phyloP scores from a whole-genome alignment of 2,329 filamentous ascomycete species.

The Pyrenochaeta sp. region DNA sequence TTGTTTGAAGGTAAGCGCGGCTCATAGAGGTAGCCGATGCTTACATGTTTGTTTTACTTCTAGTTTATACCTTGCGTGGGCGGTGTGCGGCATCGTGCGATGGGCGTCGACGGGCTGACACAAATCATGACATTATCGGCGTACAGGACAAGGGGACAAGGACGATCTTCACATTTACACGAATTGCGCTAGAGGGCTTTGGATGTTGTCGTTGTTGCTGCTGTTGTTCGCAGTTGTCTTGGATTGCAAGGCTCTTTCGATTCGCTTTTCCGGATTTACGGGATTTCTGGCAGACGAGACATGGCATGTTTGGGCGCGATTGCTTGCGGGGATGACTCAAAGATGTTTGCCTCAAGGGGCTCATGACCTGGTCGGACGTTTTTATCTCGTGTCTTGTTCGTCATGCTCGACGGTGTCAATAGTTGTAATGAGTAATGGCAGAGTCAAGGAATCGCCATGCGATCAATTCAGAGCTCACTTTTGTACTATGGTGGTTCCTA shows the following conservation, averaged over 20 bases:
- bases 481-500: neutral
- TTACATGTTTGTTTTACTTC: conserved; percentile 37
- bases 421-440: conserved; percentile 24
- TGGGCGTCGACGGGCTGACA: conserved; percentile 41
- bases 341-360: neutral
- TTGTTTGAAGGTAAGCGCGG: conserved; percentile 46
- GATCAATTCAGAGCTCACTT: neutral
- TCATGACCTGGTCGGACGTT: neutral
- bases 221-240: neutral
- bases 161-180: neutral
- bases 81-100: conserved; percentile 38
- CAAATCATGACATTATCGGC: conserved; percentile 5
- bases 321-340: neutral
- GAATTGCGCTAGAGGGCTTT: neutral
- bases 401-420: neutral
- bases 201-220: no score
- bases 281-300: neutral
- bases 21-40: conserved; percentile 35
- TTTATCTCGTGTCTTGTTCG: neutral
- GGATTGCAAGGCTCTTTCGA: neutral
- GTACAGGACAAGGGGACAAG: conserved; percentile 1
- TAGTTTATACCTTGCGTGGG: conserved; percentile 48
- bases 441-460: conserved; percentile 1
- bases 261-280: conserved; percentile 1
- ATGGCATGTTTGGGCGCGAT: neutral